phyloP scores from a whole-genome alignment of 192 early-diverging fungal genomes.

The Coemansia sp. region DNA sequence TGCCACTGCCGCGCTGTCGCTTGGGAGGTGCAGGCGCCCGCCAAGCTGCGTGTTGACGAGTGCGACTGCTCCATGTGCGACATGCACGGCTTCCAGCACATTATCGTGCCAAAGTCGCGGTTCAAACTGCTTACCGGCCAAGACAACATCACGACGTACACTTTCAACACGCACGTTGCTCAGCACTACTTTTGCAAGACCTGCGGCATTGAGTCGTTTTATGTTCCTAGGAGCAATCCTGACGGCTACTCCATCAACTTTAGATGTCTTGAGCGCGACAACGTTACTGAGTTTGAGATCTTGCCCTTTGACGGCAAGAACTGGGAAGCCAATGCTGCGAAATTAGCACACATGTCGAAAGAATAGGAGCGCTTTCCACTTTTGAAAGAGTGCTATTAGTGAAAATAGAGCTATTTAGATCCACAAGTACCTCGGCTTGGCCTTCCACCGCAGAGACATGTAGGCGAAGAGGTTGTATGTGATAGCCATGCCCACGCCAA shows the following conservation, averaged over 20 bases:
- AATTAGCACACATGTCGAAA: conserved; percentile 31
- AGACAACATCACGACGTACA: conserved; percentile 47
- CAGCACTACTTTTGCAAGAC: conserved; percentile 55
- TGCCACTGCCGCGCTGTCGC: conserved; percentile 45
- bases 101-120: conserved; percentile 34
- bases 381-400: background rate
- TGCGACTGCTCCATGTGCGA: conserved; percentile 50
- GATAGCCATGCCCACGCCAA: conserved; percentile 36
- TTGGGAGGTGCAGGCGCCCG: conserved; percentile 43
- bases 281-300: conserved; percentile 22
- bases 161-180: conserved; percentile 54
- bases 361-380: conserved; percentile 9
- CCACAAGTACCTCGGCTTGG: conserved; percentile 49
- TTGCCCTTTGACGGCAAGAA: conserved; percentile 41
- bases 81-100: conserved; percentile 42
- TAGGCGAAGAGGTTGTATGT: conserved; percentile 43
- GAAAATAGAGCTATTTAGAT: conserved; percentile 14
- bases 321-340: conserved; percentile 41
- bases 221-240: conserved; percentile 55
- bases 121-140: conserved; percentile 32
- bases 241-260: conserved; percentile 52
- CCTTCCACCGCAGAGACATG: conserved; percentile 46
- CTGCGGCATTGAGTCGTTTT: conserved; percentile 52
- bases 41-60: conserved; percentile 28
- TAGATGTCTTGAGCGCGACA: conserved; percentile 34